These are phyloP conservation scores for Apophysomyces ossiformis DNA, from an alignment of 371 early-diverging fungal species.

Conservation along the genomic window DNA sequence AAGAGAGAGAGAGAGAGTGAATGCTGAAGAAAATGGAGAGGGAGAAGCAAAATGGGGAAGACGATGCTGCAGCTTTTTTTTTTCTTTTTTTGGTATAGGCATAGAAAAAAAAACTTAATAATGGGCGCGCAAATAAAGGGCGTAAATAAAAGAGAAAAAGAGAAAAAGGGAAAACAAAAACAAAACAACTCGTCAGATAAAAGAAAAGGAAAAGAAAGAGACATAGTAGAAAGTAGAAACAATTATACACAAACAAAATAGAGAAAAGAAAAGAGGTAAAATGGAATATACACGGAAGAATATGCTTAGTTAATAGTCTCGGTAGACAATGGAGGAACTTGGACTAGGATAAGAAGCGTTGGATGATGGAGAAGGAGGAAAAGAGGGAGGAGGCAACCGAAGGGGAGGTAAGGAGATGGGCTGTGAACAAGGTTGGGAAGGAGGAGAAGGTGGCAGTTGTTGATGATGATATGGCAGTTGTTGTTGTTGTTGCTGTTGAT, in stretches of 20 bases:
- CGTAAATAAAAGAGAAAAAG: slow-evolving; percentile 4
- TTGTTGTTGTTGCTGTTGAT: background rate
- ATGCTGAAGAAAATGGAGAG: slow-evolving; percentile 21
- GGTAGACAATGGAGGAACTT: slow-evolving; percentile 17
- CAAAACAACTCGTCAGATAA: slow-evolving; percentile 3
- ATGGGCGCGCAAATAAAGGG: background rate
- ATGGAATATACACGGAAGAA: slow-evolving; percentile 15
- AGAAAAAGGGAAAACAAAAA: background rate
- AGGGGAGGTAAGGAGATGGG: slow-evolving; percentile 36
- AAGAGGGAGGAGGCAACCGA: slow-evolving; percentile 32
- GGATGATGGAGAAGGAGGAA: slow-evolving; percentile 33
- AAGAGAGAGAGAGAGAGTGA: slow-evolving; percentile 18
- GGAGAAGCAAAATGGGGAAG: slow-evolving; percentile 19
- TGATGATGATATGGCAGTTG: slow-evolving; percentile 2
- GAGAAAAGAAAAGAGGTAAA: background rate
- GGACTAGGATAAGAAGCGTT: slow-evolving; percentile 41
- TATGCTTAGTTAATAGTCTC: slow-evolving; percentile 11
- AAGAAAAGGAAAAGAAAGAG: background rate
- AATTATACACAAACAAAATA: background rate
- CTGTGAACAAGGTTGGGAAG: slow-evolving; percentile 2
- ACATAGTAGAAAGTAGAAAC: slow-evolving; percentile 1
- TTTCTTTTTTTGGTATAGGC: background rate
- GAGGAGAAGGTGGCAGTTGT: slow-evolving; percentile 8
- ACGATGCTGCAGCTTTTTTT: slow-evolving; percentile 6
- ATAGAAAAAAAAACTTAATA: background rate